phyloP scores from a whole-genome alignment of 495 filamentous ascomycete genomes.

The Monascus purpureus region DNA sequence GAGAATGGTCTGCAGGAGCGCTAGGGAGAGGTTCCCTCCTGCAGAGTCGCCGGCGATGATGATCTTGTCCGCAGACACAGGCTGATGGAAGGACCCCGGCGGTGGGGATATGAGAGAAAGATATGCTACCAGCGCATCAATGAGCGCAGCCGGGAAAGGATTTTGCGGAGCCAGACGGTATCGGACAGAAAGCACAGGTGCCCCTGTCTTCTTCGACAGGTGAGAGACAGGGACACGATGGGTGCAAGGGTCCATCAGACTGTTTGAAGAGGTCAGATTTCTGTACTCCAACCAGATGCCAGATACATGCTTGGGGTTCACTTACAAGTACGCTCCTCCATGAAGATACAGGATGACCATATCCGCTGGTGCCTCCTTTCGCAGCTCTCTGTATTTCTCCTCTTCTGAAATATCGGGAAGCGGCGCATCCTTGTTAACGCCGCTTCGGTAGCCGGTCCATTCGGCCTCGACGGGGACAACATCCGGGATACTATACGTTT shows the following conservation, averaged over 20 bases:
- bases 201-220: conserved; percentile 35
- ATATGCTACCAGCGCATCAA: conserved; percentile 76
- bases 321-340: conserved; percentile 67
- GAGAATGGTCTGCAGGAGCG: conserved; percentile 60
- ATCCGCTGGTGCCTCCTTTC: conserved; percentile 51
- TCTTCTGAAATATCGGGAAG: conserved; percentile 49
- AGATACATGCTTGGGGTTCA: too few species aligned
- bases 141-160: conserved; percentile 67
- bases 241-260: conserved; percentile 60
- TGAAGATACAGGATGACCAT: conserved; percentile 76
- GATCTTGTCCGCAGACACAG: conserved; percentile 57
- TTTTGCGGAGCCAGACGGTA: conserved; percentile 80
- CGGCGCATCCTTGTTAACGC: conserved; percentile 37
- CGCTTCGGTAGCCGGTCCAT: conserved; percentile 66
- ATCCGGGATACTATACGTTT: conserved; percentile 38
- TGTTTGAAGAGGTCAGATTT: conserved; percentile 11
- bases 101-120: conserved; percentile 73
- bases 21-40: conserved; percentile 62
- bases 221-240: conserved; percentile 37
- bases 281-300: too few species aligned
- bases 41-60: conserved; percentile 79
- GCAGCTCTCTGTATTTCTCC: conserved; percentile 58
- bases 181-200: conserved; percentile 61
- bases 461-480: conserved; percentile 58
- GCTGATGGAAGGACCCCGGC: conserved; percentile 51